Conservation (phyloP, 768 basidiomycete species). For the Royoungia palumana region DNA sequence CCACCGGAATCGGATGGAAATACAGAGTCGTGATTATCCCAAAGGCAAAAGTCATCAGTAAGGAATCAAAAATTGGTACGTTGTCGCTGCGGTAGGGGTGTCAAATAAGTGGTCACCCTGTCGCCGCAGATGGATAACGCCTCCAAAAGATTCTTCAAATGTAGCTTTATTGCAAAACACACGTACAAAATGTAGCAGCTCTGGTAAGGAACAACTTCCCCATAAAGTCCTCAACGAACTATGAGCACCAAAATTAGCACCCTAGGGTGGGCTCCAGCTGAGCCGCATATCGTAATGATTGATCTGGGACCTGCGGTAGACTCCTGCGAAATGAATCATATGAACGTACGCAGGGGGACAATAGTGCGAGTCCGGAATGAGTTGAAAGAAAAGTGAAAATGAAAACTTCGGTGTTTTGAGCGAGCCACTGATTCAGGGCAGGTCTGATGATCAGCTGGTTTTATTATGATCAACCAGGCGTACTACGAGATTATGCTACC, state of each 20-base stretch:
- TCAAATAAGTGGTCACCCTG: too few species aligned
- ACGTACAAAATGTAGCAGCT: constrained; percentile 22
- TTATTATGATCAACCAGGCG: too few species aligned
- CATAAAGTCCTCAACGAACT: constrained; percentile 7
- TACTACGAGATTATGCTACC: too few species aligned
- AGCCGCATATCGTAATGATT: constrained; percentile 13
- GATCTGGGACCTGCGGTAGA: constrained; percentile 36
- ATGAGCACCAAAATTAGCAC: neutral
- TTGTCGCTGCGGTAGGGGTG: too few species aligned
- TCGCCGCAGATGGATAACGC: too few species aligned
- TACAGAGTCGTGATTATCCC: too few species aligned
- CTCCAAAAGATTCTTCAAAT: too few species aligned
- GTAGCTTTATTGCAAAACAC: too few species aligned
- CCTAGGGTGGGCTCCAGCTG: constrained; percentile 28
- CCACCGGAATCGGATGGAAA: too few species aligned
- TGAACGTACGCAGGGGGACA: constrained; percentile 31
- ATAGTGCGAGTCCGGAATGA: constrained; percentile 38
- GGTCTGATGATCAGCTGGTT: neutral
- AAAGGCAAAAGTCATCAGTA: too few species aligned
- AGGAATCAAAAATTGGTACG: too few species aligned
- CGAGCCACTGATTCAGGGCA: constrained; percentile 19
- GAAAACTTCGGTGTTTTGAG: neutral
- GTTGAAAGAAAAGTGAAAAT: constrained; percentile 7
- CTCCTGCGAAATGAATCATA: constrained; percentile 26
- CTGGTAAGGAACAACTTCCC: constrained; percentile 34